Evolutionary conservation across 1,284 basidiomycete species (phyloP).

Genomic region (Heterobasidion parviporum): DNA sequence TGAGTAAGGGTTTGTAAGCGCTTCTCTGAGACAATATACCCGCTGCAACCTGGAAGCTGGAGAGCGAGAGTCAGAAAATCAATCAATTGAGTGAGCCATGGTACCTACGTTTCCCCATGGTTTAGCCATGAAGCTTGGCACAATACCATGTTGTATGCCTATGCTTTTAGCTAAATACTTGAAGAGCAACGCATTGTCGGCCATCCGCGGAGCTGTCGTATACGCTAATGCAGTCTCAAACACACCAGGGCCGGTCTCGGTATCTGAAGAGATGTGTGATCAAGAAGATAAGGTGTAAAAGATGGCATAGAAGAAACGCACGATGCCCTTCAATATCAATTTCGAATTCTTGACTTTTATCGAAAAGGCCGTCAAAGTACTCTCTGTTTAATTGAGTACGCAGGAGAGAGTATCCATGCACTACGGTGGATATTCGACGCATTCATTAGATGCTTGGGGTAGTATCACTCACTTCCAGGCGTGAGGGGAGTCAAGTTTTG

Average conservation of each 20-base stretch:
- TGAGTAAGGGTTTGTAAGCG: not conserved
- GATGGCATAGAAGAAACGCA: constrained; percentile 31
- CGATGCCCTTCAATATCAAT: constrained; percentile 90
- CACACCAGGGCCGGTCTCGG: constrained; percentile 92
- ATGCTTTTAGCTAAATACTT: constrained; percentile 90
- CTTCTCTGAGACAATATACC: constrained; percentile 37
- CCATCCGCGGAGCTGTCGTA: constrained; percentile 78
- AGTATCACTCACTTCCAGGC: constrained; percentile 68
- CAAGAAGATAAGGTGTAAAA: not conserved
- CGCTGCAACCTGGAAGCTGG: constrained; percentile 86
- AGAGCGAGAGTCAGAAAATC: not conserved
- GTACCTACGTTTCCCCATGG: constrained; percentile 80
- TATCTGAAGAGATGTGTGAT: constrained; percentile 51
- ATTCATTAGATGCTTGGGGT: not conserved
- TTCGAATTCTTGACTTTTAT: constrained; percentile 66
- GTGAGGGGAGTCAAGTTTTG: constrained; percentile 72
- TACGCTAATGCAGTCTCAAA: constrained; percentile 93
- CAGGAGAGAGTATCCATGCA: constrained; percentile 91
- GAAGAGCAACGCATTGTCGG: constrained; percentile 91
- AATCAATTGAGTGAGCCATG: too few relatives aligned
- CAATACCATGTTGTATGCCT: constrained; percentile 82
- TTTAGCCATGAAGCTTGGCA: constrained; percentile 98
- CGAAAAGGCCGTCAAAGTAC: constrained; percentile 88
- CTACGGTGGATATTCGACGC: constrained; percentile 28
- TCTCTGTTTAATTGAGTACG: constrained; percentile 82